Percentiles rank a stretch among this genome's conserved stretches.
Conservation (phyloP, 306 rosid species). For the Fragaria vesca region DNA sequence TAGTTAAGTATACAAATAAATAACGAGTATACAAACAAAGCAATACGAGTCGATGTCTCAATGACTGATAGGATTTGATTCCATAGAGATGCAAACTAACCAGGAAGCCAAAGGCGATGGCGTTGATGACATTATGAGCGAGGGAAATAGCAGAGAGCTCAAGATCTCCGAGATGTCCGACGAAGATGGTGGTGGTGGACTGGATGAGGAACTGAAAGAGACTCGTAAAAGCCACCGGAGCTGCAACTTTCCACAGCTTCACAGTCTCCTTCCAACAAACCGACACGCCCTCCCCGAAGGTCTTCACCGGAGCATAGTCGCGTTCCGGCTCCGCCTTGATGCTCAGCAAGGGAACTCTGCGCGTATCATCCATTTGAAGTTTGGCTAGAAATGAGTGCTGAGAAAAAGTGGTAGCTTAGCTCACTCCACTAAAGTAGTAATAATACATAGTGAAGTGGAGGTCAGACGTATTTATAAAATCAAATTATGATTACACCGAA, state of each 20-base stretch:
- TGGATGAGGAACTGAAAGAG: slow-evolving; percentile 23
- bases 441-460: too few species aligned
- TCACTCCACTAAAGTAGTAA: too few species aligned
- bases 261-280: slow-evolving; percentile 33
- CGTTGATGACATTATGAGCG: slow-evolving; percentile 10
- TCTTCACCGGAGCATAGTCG: slow-evolving; percentile 26
- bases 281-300: slow-evolving; percentile 12
- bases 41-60: background rate
- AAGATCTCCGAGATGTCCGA: slow-evolving; percentile 27
- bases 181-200: slow-evolving; percentile 16
- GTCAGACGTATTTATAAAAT: too few species aligned
- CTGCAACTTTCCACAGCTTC: slow-evolving; percentile 34
- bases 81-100: background rate
- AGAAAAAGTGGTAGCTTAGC: too few species aligned
- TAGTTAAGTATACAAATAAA: background rate
- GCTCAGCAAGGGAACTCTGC: background rate
- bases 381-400: background rate
- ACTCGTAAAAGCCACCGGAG: slow-evolving; percentile 18
- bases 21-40: background rate
- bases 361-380: background rate
- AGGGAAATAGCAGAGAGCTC: slow-evolving; percentile 28
- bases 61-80: background rate
- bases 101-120: slow-evolving; percentile 20
- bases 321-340: background rate
- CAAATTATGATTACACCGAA: too few species aligned